Conservation (phyloP, 2,329 filamentous ascomycete species). For the Chrysoporthe puriensis region DNA sequence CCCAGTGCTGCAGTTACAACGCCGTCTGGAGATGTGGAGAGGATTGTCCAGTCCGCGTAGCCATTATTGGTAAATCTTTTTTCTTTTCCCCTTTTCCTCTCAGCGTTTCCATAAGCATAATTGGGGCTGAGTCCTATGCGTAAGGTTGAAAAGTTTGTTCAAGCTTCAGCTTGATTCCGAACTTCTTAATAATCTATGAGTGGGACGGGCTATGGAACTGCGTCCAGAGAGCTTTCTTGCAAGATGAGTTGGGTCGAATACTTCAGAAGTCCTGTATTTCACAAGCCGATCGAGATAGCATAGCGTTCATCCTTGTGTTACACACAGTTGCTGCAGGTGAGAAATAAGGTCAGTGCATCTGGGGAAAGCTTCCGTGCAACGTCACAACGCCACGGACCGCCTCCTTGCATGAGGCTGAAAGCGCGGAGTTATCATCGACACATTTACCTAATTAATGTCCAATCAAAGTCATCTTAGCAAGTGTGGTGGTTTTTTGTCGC, state of each 20-base stretch:
- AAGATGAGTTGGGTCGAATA: not conserved
- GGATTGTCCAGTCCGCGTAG: too few relatives aligned
- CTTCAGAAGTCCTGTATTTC: not conserved
- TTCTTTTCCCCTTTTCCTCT: too few relatives aligned
- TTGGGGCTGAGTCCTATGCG: not conserved
- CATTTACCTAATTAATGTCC: not conserved
- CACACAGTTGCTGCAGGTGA: not conserved
- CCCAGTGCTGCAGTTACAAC: too few relatives aligned
- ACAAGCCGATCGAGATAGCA: not conserved
- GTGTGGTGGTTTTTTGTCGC: too few relatives aligned
- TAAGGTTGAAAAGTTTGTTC: not conserved
- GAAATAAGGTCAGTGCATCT: not conserved
- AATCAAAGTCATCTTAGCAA: not conserved
- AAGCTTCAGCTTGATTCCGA: not conserved
- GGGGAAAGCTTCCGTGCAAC: not conserved
- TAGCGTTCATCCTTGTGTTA: not conserved
- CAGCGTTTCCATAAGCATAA: too few relatives aligned
- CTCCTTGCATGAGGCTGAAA: slow-evolving; percentile 3
- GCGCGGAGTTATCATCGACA: not conserved
- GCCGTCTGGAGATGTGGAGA: too few relatives aligned
- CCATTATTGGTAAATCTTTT: too few relatives aligned
- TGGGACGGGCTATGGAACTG: not conserved
- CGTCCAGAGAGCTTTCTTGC: not conserved
- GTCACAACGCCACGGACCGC: not conserved
- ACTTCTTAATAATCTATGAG: not conserved